Evolutionary conservation across 1,284 basidiomycete species (phyloP), one percentile per base, ranked within the genome.

Genomic region (Cutaneotrichosporon sp.): DNA sequence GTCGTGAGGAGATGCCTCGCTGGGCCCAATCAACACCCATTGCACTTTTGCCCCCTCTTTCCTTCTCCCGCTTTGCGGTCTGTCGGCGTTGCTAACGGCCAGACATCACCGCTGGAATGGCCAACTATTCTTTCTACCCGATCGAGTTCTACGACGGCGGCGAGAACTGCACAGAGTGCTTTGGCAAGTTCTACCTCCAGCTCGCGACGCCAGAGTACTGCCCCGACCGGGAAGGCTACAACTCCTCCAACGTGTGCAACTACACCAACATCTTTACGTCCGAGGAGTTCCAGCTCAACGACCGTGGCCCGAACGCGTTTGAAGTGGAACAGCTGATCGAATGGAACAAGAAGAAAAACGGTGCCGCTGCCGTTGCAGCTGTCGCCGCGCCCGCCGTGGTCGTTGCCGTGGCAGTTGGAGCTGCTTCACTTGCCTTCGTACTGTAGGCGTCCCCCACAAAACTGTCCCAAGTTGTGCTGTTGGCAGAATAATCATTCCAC

Each of bases 181-280:
- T 18, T 33, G 43, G 43, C 43, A 17, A 13, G 8, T 45, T 30
- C 23, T 45, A 45, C 18, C 18, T 45, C 4, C 43, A 45, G 33
- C 34, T 45, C 33, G 43, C 33, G 18, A 33, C 34, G 43, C 43
- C 43, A n/a, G 43, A 45, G 18, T 45, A 45, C 43, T 45, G 43
- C 30, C 43, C 43, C 33, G 43, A 45, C 33, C 43, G 43, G 18
- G 17, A 33, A 14, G 43, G 43, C 7, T 35, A 35, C 43, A 35
- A 45, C 18, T 8, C 43, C 18, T n/a, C 23, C 30, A 45, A 45
- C 18, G 43, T 45, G 43, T 45, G 43, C 43, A 36, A 34, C 33
- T 45, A 45, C 33, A 35, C 43, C 4, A 45, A 45, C 43, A 33
- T 45, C 18, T 34, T 45, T 18, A 45, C 43, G 43, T 45, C 43